Evolutionary conservation across 192 early-diverging fungal species (phyloP).

Genomic region (Backusella westeae): DNA sequence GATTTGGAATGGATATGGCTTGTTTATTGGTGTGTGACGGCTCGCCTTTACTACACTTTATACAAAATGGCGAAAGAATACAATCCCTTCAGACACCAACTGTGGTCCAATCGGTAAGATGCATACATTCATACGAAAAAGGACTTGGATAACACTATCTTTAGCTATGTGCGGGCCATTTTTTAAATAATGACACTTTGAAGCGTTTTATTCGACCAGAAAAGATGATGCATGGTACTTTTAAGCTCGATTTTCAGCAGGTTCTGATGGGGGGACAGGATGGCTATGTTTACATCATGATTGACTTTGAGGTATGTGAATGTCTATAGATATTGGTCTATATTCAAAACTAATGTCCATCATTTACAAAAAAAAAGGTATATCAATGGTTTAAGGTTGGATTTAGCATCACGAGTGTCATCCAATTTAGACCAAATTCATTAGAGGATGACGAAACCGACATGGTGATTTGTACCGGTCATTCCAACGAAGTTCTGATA

Average conservation of each 20-base stretch:
- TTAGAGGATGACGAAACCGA: constrained; percentile 24
- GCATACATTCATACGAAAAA: neutral
- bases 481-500: constrained; percentile 30
- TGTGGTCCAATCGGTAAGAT: constrained; percentile 30
- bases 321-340: neutral
- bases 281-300: constrained; percentile 32
- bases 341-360: neutral
- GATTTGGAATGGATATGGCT: constrained; percentile 21
- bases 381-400: constrained; percentile 29
- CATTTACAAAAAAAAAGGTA: constrained; percentile 18
- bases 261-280: constrained; percentile 33
- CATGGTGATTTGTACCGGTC: constrained; percentile 35
- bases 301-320: constrained; percentile 28
- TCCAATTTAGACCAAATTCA: constrained; percentile 24
- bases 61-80: constrained; percentile 31
- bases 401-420: constrained; percentile 18
- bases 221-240: neutral
- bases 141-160: neutral
- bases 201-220: neutral
- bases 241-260: constrained; percentile 15
- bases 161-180: constrained; percentile 37
- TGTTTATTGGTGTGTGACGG: constrained; percentile 36
- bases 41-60: constrained; percentile 29
- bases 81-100: constrained; percentile 20
- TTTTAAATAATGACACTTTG: constrained; percentile 1